Percentiles rank a stretch among this genome's conserved stretches.
phyloP scores from a whole-genome alignment of 345 rosid species.

The Balakata baccata region DNA sequence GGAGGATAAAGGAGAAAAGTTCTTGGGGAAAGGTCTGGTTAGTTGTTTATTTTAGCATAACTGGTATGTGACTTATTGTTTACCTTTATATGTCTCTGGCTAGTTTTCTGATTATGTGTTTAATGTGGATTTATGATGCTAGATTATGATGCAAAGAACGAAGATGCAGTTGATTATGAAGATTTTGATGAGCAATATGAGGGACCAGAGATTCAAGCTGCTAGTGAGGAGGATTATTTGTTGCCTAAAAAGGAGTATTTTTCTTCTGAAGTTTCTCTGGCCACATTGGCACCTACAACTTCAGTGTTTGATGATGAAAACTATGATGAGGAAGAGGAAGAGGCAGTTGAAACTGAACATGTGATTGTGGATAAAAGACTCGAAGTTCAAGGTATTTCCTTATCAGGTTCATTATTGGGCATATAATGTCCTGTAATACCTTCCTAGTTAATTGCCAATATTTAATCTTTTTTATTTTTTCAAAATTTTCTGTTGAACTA shows the following conservation, averaged over 20 bases:
- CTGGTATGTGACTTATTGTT: background rate
- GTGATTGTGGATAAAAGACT: slow-evolving; percentile 40
- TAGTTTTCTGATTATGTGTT: slow-evolving; percentile 27
- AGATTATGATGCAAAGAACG: slow-evolving; percentile 92
- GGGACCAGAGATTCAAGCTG: slow-evolving; percentile 80
- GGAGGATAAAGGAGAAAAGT: background rate
- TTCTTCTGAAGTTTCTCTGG: slow-evolving; percentile 48
- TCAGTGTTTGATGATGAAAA: slow-evolving; percentile 84
- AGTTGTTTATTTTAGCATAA: background rate
- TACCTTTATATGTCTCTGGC: slow-evolving; percentile 1
- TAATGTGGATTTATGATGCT: slow-evolving; percentile 33
- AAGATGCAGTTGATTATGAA: slow-evolving; percentile 92
- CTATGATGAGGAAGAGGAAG: slow-evolving; percentile 79
- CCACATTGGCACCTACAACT: slow-evolving; percentile 38
- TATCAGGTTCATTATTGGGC: slow-evolving; percentile 42
- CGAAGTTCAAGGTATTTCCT: slow-evolving; percentile 33
- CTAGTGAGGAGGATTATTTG: slow-evolving; percentile 73
- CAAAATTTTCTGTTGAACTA: background rate
- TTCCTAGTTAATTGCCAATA: background rate
- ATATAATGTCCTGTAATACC: background rate
- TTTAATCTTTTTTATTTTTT: background rate
- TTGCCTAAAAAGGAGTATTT: slow-evolving; percentile 68
- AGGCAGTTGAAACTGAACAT: slow-evolving; percentile 39
- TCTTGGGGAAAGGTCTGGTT: background rate
- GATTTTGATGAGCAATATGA: slow-evolving; percentile 96